These are phyloP conservation scores for Aristolochia fimbriata DNA, from an alignment of 164 flowering plant species.

Conservation along the genomic window DNA sequence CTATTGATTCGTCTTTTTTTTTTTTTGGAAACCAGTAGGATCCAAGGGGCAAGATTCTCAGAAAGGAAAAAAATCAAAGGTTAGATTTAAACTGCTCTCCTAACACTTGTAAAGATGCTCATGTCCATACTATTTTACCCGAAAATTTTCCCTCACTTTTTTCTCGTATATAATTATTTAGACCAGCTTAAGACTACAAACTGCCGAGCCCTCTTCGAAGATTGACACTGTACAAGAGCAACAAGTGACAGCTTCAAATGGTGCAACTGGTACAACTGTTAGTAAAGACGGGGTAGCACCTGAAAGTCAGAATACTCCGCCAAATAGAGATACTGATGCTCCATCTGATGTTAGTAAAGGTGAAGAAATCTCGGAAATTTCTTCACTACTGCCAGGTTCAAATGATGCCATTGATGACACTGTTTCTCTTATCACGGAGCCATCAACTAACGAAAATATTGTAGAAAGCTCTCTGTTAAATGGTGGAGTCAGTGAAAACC, in stretches of 20 bases:
- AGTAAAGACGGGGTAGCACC: slow-evolving; percentile 6
- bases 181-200: slow-evolving; percentile 34
- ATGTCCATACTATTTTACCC: neutral
- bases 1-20: slow-evolving; percentile 6
- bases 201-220: slow-evolving; percentile 24
- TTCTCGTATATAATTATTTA: slow-evolving; percentile 14
- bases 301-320: slow-evolving; percentile 20
- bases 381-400: slow-evolving; percentile 19
- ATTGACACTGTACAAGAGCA: slow-evolving; percentile 26
- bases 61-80: slow-evolving; percentile 42
- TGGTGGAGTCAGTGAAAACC: slow-evolving; percentile 28
- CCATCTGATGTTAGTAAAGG: slow-evolving; percentile 23
- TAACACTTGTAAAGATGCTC: neutral
- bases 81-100: slow-evolving; percentile 2
- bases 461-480: slow-evolving; percentile 18
- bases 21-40: slow-evolving; percentile 24
- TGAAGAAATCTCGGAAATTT: slow-evolving; percentile 10
- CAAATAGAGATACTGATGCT: slow-evolving; percentile 19
- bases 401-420: slow-evolving; percentile 22
- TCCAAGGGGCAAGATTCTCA: slow-evolving; percentile 54
- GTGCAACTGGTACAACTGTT: slow-evolving; percentile 20
- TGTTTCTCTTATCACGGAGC: slow-evolving; percentile 19
- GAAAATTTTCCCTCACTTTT: neutral
- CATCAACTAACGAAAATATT: slow-evolving; percentile 15
- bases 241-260: slow-evolving; percentile 23